Conservation (phyloP, 2,329 filamentous ascomycete genomes). For the Teratosphaeria epicoccoides region DNA sequence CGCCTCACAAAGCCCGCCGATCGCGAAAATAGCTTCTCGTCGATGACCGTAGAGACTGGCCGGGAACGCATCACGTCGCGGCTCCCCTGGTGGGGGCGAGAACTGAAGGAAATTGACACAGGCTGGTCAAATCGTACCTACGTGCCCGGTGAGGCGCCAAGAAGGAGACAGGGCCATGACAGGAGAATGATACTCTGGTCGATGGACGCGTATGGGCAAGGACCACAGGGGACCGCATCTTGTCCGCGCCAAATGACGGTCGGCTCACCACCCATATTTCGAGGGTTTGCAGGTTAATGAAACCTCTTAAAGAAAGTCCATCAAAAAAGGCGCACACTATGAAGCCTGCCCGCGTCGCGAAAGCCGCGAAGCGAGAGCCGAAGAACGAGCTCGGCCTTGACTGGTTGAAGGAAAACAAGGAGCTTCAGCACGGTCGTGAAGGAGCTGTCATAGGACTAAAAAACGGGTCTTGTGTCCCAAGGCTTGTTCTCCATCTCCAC, state of each 20-base stretch:
- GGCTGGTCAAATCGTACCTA: background rate
- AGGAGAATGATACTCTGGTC: background rate
- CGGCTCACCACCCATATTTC: background rate
- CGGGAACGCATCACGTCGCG: background rate
- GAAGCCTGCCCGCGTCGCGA: background rate
- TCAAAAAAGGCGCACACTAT: too few relatives aligned
- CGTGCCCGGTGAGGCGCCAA: background rate
- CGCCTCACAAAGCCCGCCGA: background rate
- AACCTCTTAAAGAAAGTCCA: background rate
- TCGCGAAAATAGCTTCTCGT: background rate
- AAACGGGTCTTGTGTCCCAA: too few relatives aligned
- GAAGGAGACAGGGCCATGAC: background rate
- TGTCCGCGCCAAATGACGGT: background rate
- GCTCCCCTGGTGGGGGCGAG: background rate
- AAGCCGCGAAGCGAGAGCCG: background rate
- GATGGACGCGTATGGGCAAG: background rate
- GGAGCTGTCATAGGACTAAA: background rate
- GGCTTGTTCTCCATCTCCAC: too few relatives aligned
- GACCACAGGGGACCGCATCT: background rate
- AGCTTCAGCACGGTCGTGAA: background rate
- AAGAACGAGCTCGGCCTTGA: background rate
- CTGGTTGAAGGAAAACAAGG: background rate
- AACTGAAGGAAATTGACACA: background rate
- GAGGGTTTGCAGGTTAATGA: background rate
- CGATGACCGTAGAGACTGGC: background rate